Conservation (phyloP, 768 basidiomycete genomes). For the Phlegmacium glaucopus region DNA sequence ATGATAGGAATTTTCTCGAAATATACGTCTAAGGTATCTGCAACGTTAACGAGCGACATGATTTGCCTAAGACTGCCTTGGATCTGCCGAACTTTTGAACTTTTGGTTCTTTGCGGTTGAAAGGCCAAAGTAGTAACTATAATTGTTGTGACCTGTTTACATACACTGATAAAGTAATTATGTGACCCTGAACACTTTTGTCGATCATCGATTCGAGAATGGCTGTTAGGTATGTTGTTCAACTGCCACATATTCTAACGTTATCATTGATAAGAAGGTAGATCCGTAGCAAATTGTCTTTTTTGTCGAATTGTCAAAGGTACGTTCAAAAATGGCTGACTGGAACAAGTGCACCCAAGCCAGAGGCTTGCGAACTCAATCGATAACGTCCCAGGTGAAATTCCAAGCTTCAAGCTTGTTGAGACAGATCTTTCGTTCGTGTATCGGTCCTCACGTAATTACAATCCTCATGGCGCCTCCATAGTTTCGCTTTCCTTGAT, state of each 20-base stretch:
- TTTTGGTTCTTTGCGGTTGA: too few relatives aligned
- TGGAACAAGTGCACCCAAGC: too few relatives aligned
- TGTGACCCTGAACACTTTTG: neutral
- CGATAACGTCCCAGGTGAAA: constrained; percentile 56
- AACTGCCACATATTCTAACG: neutral
- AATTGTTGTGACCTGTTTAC: too few relatives aligned
- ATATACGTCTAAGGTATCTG: constrained; percentile 14
- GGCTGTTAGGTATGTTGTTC: constrained; percentile 33
- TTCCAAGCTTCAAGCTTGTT: constrained; percentile 82
- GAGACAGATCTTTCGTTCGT: constrained; percentile 73
- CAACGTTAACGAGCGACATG: constrained; percentile 22
- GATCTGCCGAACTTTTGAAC: too few relatives aligned
- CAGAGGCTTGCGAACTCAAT: too few relatives aligned
- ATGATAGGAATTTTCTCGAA: constrained; percentile 38
- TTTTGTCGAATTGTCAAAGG: constrained; percentile 98
- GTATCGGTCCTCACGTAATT: neutral
- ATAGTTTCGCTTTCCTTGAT: constrained; percentile 86
- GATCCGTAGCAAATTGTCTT: constrained; percentile 65
- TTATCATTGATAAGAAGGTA: constrained; percentile 16
- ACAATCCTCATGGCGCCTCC: neutral
- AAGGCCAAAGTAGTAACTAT: too few relatives aligned
- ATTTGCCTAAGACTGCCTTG: too few relatives aligned
- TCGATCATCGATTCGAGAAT: constrained; percentile 16
- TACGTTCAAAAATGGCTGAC: constrained; percentile 18
- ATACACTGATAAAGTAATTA: too few relatives aligned